A percentile compares a stretch with the other conserved stretches of the same genome.
phyloP scores from a whole-genome alignment of 192 early-diverging fungal species.

The Linnemannia elongata region DNA sequence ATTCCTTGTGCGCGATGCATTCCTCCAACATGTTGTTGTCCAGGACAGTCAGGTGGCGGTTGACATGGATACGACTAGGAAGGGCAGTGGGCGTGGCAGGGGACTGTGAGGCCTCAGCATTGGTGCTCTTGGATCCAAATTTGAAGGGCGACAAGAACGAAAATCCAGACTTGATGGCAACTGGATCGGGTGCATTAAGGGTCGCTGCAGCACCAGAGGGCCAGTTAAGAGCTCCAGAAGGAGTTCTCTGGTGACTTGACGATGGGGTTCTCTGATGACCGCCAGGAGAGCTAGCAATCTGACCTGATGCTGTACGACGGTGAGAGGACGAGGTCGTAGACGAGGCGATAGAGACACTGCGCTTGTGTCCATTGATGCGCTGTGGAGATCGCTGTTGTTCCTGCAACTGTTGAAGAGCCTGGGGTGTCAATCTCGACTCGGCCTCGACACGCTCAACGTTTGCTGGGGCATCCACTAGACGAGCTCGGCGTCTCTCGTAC shows the following conservation, averaged over 20 bases:
- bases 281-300: background rate
- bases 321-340: slow-evolving; percentile 30
- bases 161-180: slow-evolving; percentile 21
- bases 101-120: background rate
- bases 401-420: slow-evolving; percentile 30
- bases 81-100: slow-evolving; percentile 6
- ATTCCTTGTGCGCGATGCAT: slow-evolving; percentile 41
- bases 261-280: slow-evolving; percentile 29
- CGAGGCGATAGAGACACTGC: slow-evolving; percentile 28
- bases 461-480: slow-evolving; percentile 29
- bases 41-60: slow-evolving; percentile 38
- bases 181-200: background rate
- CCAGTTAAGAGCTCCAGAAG: slow-evolving; percentile 28
- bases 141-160: slow-evolving; percentile 48
- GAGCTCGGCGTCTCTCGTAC: slow-evolving; percentile 32
- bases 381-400: slow-evolving; percentile 21
- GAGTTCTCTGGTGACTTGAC: slow-evolving; percentile 33
- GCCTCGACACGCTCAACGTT: slow-evolving; percentile 14
- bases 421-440: slow-evolving; percentile 19
- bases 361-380: slow-evolving; percentile 11
- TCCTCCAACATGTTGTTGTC: slow-evolving; percentile 54
- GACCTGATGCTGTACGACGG: slow-evolving; percentile 16
- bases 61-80: slow-evolving; percentile 43
- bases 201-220: slow-evolving; percentile 42
- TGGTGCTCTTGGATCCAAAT: slow-evolving; percentile 23